A percentile compares a stretch with the other conserved stretches of the same genome.
Evolutionary conservation across 495 filamentous ascomycete species (phyloP).

Genomic region (Podospora anserina): DNA sequence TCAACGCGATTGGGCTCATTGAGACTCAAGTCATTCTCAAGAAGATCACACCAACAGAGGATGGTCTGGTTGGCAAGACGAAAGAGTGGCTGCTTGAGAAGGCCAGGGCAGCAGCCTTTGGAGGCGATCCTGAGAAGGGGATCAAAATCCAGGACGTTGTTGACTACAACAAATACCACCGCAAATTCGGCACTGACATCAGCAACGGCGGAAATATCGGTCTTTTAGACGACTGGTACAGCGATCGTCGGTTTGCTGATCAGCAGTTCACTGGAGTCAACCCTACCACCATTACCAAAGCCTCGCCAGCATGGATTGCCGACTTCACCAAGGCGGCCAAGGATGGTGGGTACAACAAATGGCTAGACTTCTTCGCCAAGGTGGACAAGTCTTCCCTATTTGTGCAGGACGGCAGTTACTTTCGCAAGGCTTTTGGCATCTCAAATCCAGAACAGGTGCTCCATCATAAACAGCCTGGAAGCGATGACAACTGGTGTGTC

Average conservation of each 20-base stretch:
- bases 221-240: conserved; percentile 46
- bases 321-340: conserved; percentile 38
- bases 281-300: conserved; percentile 44
- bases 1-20: conserved; percentile 33
- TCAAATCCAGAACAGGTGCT: conserved; percentile 22
- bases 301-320: conserved; percentile 31
- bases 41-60: conserved; percentile 35
- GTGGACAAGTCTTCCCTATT: conserved; percentile 36
- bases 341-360: conserved; percentile 26
- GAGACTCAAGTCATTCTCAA: conserved; percentile 35
- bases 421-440: conserved; percentile 38
- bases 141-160: conserved; percentile 40
- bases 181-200: conserved; percentile 41
- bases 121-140: conserved; percentile 34
- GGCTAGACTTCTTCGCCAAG: conserved; percentile 28
- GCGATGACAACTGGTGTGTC: conserved; percentile 33
- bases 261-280: conserved; percentile 50
- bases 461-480: conserved; percentile 20
- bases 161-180: conserved; percentile 37
- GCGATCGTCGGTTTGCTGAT: conserved; percentile 50
- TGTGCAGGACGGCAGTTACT: conserved; percentile 48
- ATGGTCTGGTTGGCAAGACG: conserved; percentile 31
- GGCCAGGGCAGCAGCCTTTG: conserved; percentile 25
- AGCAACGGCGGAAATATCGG: conserved; percentile 42
- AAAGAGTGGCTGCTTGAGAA: conserved; percentile 32